These are phyloP conservation scores for Daldinia vernicosa DNA, from an alignment of 495 filamentous ascomycete species.

Conservation along the genomic window DNA sequence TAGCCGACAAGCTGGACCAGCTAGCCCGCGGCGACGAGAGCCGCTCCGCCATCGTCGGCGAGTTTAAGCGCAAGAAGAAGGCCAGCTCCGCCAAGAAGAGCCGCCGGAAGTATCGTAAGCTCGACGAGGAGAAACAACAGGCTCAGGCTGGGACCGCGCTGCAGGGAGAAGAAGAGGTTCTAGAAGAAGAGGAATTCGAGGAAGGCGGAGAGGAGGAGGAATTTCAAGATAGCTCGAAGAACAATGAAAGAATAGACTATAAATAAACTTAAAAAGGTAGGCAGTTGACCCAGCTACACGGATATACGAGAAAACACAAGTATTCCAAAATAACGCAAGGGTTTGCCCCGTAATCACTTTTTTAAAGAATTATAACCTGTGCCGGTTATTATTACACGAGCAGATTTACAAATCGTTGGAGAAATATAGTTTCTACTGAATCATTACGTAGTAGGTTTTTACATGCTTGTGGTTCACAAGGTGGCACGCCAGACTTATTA, in stretches of 20 bases:
- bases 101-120: slow-evolving; percentile 58
- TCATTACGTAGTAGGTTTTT: slow-evolving; percentile 20
- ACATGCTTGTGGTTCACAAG: slow-evolving; percentile 35
- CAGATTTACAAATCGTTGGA: not conserved
- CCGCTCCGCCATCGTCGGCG: slow-evolving; percentile 52
- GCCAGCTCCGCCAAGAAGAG: slow-evolving; percentile 61
- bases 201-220: not conserved
- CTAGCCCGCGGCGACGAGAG: slow-evolving; percentile 59
- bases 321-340: not conserved
- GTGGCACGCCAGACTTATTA: slow-evolving; percentile 42
- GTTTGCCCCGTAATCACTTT: not conserved
- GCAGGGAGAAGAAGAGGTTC: not conserved
- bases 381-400: not conserved
- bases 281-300: not conserved
- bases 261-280: not conserved
- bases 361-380: not conserved
- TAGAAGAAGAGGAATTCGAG: slow-evolving; percentile 13
- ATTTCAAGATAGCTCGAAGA: not conserved
- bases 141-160: not conserved
- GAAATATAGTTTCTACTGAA: slow-evolving; percentile 24
- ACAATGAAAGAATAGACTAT: not conserved
- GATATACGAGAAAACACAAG: too few relatives aligned
- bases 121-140: slow-evolving; percentile 53
- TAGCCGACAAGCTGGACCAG: slow-evolving; percentile 81
- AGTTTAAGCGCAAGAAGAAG: slow-evolving; percentile 56